Base-by-base conservation (phyloP, 768 basidiomycete genomes). In the Podaxis sp. region DNA sequence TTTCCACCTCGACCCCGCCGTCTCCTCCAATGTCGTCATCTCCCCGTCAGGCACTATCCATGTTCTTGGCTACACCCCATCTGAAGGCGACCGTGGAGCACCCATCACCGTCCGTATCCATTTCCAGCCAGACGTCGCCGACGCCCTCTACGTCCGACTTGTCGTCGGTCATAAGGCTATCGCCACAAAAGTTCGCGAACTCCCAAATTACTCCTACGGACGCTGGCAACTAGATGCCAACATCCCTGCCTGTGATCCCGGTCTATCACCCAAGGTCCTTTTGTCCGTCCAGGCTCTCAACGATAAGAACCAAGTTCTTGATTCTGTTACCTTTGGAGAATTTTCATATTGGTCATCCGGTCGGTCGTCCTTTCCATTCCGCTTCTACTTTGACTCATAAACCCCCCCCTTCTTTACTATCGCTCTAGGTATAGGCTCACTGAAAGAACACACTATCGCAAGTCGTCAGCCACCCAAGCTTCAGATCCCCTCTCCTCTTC, bases 141-240 rank as follows among this genome's bases (percentile, higher is more conserved):
- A 84, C 59, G 73, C 80, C 5, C 80, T 90, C 40, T 86, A 82
- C 63, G 83, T 93, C 24, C 86, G 93, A 57, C 84, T 95, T 66
- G 85, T 93, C 67, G 79, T 95, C 66, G 92, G 88, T 33, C 73
- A 79, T 63, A 86, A 83, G 65, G 84, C 91, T 2, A 81, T 94
- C 26, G 78, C 79, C 38, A 94, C 93, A 0, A 81, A 81, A 12
- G 88, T 94, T 30, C 78, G 79, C 49, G 81, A 84, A 67, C 69
- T 88, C 0, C 76, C 78, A n/a, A 69, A 76, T 12, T 70, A 77
- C 0, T 74, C 78, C 7, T 80, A 79, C 60, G 84, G 83, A 36
- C 75, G 80, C 52, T 90, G 86, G 87, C 85, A 87, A 69, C 83
- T 92, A 57, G 81, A 84, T 57, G 88, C 87, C 1, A 69, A 76